These are phyloP conservation scores for Cordyceps cateniannulata DNA, from an alignment of 2,329 filamentous ascomycete species.

Conservation along the genomic window DNA sequence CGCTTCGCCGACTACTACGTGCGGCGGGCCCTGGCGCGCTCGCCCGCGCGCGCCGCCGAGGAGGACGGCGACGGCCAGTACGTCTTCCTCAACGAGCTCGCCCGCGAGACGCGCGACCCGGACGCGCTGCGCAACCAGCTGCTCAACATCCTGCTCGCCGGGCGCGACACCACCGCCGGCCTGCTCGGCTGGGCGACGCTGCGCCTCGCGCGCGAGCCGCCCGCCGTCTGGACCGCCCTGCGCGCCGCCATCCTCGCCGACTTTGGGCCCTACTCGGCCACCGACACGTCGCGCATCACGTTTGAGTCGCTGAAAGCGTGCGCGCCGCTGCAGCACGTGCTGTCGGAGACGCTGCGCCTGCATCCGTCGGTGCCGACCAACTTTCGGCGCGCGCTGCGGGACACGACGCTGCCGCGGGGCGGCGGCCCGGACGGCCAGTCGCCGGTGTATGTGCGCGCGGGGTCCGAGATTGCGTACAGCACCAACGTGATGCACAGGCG, in stretches of 20 bases:
- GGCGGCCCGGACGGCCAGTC: conserved; percentile 28
- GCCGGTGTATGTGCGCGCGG: conserved; percentile 20
- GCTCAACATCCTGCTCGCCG: conserved; percentile 17
- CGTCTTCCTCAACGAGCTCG: conserved; percentile 17
- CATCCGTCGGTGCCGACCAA: conserved; percentile 30
- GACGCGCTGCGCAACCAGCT: conserved; percentile 15
- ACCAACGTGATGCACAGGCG: conserved; percentile 26
- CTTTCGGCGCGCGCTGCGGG: conserved; percentile 21
- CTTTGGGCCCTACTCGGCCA: conserved; percentile 6
- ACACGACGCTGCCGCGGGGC: conserved; percentile 29
- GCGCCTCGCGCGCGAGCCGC: conserved; percentile 16
- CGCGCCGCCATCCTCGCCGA: conserved; percentile 8
- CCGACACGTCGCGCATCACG: conserved; percentile 3
- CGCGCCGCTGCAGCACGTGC: conserved; percentile 20
- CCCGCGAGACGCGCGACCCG: conserved; percentile 15
- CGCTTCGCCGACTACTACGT: conserved; percentile 8
- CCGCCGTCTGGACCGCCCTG: conserved; percentile 13
- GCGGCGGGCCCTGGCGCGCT: conserved; percentile 4
- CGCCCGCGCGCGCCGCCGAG: not conserved
- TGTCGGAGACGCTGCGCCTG: conserved; percentile 26
- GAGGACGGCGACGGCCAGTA: not conserved
- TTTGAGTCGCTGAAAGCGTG: conserved; percentile 18
- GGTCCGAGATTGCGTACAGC: conserved; percentile 25
- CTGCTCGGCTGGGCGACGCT: conserved; percentile 19
- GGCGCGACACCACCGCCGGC: conserved; percentile 20